Conservation (phyloP, 2,329 filamentous ascomycete species). For the Talaromyces sp. region DNA sequence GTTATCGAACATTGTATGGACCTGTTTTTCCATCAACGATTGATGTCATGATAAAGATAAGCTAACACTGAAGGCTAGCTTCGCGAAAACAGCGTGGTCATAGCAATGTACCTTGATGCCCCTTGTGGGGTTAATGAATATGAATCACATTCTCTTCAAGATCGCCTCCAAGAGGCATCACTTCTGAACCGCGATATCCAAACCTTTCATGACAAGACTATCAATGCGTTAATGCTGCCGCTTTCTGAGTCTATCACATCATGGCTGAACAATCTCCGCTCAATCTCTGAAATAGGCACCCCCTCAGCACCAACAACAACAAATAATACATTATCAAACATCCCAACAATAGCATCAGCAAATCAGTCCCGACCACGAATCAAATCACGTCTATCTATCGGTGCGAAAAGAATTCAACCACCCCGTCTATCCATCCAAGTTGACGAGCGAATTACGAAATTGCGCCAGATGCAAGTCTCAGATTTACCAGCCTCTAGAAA, state of each 20-base stretch:
- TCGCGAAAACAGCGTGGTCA: slow-evolving; percentile 35
- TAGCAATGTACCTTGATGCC: slow-evolving; percentile 38
- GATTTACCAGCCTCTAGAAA: slow-evolving; percentile 33
- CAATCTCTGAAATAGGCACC: slow-evolving; percentile 24
- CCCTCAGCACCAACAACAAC: background rate
- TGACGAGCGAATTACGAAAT: slow-evolving; percentile 24
- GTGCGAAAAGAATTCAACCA: slow-evolving; percentile 7
- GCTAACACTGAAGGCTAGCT: slow-evolving; percentile 26
- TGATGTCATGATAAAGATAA: background rate
- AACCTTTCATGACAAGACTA: slow-evolving; percentile 31
- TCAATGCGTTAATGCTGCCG: slow-evolving; percentile 25
- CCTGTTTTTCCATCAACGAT: background rate
- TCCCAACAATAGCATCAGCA: slow-evolving; percentile 12
- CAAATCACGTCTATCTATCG: slow-evolving; percentile 6
- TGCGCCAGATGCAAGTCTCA: slow-evolving; percentile 32
- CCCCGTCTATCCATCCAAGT: slow-evolving; percentile 29
- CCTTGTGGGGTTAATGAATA: slow-evolving; percentile 20
- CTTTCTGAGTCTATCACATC: slow-evolving; percentile 29
- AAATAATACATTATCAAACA: slow-evolving; percentile 16
- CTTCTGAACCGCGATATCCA: slow-evolving; percentile 37
- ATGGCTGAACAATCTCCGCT: slow-evolving; percentile 28
- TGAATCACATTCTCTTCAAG: background rate
- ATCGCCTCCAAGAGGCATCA: background rate
- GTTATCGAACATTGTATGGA: background rate
- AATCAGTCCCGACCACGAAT: slow-evolving; percentile 20